Base-by-base conservation (phyloP, 192 early-diverging fungal species). In the Coemansia sp. region DNA sequence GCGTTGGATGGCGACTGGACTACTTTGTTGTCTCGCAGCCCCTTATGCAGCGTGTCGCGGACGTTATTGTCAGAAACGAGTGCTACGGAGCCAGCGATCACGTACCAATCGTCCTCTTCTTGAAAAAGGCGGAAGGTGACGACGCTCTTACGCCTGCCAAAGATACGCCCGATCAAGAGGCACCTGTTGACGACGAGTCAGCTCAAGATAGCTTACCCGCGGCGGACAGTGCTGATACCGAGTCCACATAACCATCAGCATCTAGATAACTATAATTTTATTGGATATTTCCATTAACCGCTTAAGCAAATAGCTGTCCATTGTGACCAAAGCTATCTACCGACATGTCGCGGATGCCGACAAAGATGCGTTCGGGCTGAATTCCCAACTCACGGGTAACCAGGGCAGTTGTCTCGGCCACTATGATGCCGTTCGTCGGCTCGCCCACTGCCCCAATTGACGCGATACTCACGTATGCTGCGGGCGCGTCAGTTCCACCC, bases 51-150 rank as follows among this genome's bases (percentile, higher is more conserved):
- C 78, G 86, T 16, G 87, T 96, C 2, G 73, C 77, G 0, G 87
- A 88, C 22, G 88, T 89, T 42, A 78, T 87, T 42, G 93, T 93
- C 57, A 79, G 92, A 33, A 88, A 92, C 49, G 80, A 94, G 68
- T 88, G 86, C 54, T 96, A 93, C 74, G 95, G 95, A 5, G 93
- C 94, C 22, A 94, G 93, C 84, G 95, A 96, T 70, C 95, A 96
- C 76, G 89, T 94, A 12, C 95, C 95, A 24, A 64, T 96, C 46
- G 88, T 91, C 42, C 52, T 94, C 49, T 76, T 86, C 27, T 68
- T 92, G 18, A 87, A 85, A 43, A 63, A 29, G 29, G 55, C 29
- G 3, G 63, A 29, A 12, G 67, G 51, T 1, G 65, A 74, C 44
- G 47, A 16, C n/a, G 60, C 40, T 16, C 22, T 22, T n/a, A 43